Evolutionary conservation across 192 early-diverging fungal species (phyloP).

Genomic region (Mycoemilia scoparia): DNA sequence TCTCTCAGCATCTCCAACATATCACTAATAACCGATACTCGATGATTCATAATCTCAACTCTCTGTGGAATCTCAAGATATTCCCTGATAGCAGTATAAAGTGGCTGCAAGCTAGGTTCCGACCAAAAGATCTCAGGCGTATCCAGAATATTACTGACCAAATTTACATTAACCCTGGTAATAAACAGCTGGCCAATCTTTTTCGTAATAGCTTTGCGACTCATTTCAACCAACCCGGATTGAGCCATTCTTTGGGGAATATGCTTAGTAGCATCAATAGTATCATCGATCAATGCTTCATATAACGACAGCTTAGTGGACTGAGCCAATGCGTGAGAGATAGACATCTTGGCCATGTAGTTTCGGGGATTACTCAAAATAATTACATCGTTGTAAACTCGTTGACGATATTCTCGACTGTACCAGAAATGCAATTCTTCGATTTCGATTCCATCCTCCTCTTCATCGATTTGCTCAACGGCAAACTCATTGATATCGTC

Average conservation of each 20-base stretch:
- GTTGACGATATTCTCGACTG: conserved; percentile 36
- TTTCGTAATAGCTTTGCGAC: conserved; percentile 73
- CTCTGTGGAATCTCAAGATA: conserved; percentile 72
- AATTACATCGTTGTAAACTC: conserved; percentile 81
- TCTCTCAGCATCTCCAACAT: conserved; percentile 91
- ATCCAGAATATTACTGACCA: conserved; percentile 76
- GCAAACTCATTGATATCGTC: conserved; percentile 50
- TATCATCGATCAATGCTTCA: conserved; percentile 82
- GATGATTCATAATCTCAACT: conserved; percentile 81
- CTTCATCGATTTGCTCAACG: conserved; percentile 29
- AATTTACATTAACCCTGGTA: conserved; percentile 76
- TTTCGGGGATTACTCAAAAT: conserved; percentile 58
- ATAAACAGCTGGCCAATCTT: conserved; percentile 92
- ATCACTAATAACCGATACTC: conserved; percentile 80
- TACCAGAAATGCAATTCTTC: conserved; percentile 70
- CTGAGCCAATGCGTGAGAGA: conserved; percentile 91
- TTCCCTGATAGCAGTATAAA: conserved; percentile 63
- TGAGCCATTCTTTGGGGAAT: conserved; percentile 88
- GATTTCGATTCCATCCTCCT: conserved; percentile 49
- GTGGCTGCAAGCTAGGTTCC: conserved; percentile 57
- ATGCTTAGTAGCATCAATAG: conserved; percentile 69
- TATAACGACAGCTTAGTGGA: conserved; percentile 84
- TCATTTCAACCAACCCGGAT: conserved; percentile 82
- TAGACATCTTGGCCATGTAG: conserved; percentile 81
- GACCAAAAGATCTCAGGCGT: conserved; percentile 90